Percentiles rank a stretch among this genome's conserved stretches.
These are phyloP conservation scores for Beta macrorhiza DNA, from an alignment of 179 eudicot genomes.

Conservation along the genomic window DNA sequence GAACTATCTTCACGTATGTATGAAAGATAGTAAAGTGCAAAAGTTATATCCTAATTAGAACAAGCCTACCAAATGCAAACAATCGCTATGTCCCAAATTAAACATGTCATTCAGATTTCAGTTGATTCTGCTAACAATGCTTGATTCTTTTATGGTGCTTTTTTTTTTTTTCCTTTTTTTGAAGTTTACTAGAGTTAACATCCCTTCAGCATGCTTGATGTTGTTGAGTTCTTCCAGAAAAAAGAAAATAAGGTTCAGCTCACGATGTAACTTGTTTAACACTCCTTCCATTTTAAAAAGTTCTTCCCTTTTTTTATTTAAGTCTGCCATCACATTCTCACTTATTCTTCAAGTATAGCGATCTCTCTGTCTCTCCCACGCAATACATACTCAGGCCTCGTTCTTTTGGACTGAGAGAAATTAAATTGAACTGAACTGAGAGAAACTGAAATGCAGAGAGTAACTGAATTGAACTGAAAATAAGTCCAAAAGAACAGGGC, in stretches of 20 bases:
- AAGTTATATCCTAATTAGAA: constrained; percentile 1
- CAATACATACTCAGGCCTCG: too few relatives aligned
- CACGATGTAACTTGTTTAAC: constrained; percentile 2
- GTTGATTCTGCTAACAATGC: background rate
- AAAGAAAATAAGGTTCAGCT: background rate
- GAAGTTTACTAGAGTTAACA: background rate
- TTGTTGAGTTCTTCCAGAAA: background rate
- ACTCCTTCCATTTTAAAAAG: background rate
- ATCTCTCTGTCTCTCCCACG: too few relatives aligned
- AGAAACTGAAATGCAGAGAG: too few relatives aligned
- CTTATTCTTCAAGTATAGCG: too few relatives aligned
- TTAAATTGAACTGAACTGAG: too few relatives aligned
- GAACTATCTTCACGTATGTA: too few relatives aligned
- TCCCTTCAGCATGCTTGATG: background rate
- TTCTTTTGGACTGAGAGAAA: too few relatives aligned
- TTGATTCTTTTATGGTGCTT: background rate
- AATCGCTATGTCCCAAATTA: constrained; percentile 26
- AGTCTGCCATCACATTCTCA: too few relatives aligned
- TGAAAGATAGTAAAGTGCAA: background rate
- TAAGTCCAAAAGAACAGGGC: too few relatives aligned
- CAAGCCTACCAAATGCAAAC: constrained; percentile 23
- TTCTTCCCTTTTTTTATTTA: too few relatives aligned
- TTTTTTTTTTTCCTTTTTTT: background rate
- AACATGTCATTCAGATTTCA: constrained; percentile 23
- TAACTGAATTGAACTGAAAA: too few relatives aligned